phyloP scores from a whole-genome alignment of 345 rosid species.

The Theobroma cacao region DNA sequence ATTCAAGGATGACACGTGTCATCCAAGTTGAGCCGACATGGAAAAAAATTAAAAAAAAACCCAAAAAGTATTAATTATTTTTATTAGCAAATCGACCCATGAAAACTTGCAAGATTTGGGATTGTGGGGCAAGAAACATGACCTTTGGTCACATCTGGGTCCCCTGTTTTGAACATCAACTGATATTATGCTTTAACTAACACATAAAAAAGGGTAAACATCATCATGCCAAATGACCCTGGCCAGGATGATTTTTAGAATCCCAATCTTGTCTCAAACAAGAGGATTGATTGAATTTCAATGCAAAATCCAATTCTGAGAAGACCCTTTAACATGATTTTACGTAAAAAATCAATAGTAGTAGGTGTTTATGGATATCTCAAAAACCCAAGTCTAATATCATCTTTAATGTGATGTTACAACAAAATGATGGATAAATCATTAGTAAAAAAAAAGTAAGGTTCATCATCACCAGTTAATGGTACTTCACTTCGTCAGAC shows the following conservation, averaged over 20 bases:
- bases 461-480: background rate
- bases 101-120: background rate
- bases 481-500: background rate
- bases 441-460: background rate
- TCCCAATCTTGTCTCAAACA: background rate
- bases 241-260: background rate
- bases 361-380: too few species aligned
- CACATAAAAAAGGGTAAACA: background rate
- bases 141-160: background rate
- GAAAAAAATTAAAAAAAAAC: background rate
- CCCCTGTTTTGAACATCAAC: background rate
- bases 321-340: background rate
- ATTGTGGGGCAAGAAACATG: background rate
- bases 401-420: background rate
- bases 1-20: slow-evolving; percentile 9
- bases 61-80: background rate
- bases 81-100: background rate
- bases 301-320: background rate
- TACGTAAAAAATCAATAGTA: background rate
- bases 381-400: too few species aligned
- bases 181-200: background rate
- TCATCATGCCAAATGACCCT: background rate
- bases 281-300: background rate
- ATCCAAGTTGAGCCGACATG: background rate
- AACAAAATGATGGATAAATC: background rate